Conservation (phyloP, 2,329 filamentous ascomycete species). For the Calonectria multiphialidica region DNA sequence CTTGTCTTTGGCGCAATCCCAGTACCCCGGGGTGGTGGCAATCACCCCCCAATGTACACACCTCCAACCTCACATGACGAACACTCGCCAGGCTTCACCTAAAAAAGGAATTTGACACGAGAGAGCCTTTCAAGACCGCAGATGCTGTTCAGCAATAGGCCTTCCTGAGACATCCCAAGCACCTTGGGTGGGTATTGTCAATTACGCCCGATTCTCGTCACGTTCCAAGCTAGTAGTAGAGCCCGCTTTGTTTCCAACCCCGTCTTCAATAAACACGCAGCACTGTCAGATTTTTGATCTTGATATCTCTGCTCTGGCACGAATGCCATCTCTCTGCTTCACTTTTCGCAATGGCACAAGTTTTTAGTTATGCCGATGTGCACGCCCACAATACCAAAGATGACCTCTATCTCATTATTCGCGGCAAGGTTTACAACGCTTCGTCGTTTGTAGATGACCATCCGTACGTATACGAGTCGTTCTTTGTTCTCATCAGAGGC, state of each 20-base stretch:
- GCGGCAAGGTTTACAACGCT: conserved; percentile 19
- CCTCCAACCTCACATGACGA: neutral
- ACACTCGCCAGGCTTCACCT: neutral
- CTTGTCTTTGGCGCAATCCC: neutral
- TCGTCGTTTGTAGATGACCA: conserved; percentile 18
- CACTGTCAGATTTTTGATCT: neutral
- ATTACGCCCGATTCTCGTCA: neutral
- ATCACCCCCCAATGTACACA: neutral
- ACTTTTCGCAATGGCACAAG: neutral
- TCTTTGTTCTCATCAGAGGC: neutral
- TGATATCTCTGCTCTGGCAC: neutral
- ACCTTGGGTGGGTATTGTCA: neutral
- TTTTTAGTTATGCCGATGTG: conserved; percentile 16
- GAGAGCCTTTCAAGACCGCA: neutral
- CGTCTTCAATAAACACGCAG: neutral
- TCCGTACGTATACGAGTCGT: conserved; percentile 10
- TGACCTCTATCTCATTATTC: conserved; percentile 23
- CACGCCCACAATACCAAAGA: conserved; percentile 16
- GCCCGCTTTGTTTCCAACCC: neutral
- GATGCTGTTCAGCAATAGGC: neutral
- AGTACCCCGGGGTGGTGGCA: neutral
- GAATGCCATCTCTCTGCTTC: neutral
- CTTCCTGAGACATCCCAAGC: neutral
- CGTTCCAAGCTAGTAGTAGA: neutral
- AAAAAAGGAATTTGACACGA: neutral